Evolutionary conservation across 1,284 basidiomycete species (phyloP), one percentile per base, ranked within the genome.

Genomic region (Ceratorhiza oryzae-sativae): DNA sequence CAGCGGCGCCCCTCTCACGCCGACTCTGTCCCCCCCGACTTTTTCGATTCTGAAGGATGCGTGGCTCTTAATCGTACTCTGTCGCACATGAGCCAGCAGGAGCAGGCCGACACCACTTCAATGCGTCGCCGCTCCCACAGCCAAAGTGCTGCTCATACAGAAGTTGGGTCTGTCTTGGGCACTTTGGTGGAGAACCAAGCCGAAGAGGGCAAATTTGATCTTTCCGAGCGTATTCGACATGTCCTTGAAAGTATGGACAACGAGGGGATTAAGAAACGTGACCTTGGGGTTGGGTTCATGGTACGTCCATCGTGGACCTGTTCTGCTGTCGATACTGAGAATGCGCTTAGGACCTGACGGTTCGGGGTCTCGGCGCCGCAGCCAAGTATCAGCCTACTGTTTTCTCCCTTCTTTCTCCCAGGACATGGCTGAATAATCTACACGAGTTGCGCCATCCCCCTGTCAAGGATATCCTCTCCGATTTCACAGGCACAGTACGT

Each of bases 291-390:
- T 55, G 59, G 55, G 30, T 75, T 75, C 45, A 61, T 72, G 62
- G 74, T 75, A 71, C 12, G 70, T 49, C 27, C 46, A 2, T 25
- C 18, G 13, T 25, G 39, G n/a, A 15, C 1, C 32, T 2, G 9
- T n/a, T 41, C 8, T 1, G 2, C n/a, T 46, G 15, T 41, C 32
- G n/a, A 59, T 23, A 42, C 45, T 67, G 9, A 58, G 32, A 39
- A 27, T 80, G 3, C 86, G 87, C 76, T 76, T 58, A 83, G 71
- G 79, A 86, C 72, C 81, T 88, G 15, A 79, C 80, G 8, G 86
- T 87, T 23, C 79, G 82, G 5, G 86, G 86, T 12, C 76, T 84
- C 3, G 85, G 83, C 9, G 80, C 84, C 0, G 68, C 20, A 77
- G 80, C 80, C 13, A 80, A 79, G 2, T 79, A 82, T 36, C 84